Evolutionary conservation across 768 basidiomycete genomes (phyloP).

Genomic region (Leccinellum rugosiceps): DNA sequence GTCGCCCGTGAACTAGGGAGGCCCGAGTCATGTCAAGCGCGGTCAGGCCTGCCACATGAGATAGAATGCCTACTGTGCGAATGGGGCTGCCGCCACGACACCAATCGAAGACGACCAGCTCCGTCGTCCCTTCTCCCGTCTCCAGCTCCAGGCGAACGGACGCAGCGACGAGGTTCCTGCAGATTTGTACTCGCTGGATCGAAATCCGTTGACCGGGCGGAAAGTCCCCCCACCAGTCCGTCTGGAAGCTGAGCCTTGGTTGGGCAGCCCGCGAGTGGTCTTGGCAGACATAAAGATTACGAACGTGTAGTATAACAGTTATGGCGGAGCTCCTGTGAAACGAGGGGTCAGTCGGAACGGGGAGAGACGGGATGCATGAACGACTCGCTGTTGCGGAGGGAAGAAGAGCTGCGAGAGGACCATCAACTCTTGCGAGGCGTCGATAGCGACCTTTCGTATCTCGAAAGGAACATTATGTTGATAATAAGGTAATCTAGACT

Average conservation of each 20-base stretch:
- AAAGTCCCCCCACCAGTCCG: slow-evolving; percentile 34
- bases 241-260: slow-evolving; percentile 27
- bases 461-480: slow-evolving; percentile 34
- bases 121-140: slow-evolving; percentile 31
- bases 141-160: slow-evolving; percentile 32
- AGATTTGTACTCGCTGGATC: slow-evolving; percentile 29
- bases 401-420: slow-evolving; percentile 29
- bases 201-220: slow-evolving; percentile 32
- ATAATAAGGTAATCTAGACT: slow-evolving; percentile 27
- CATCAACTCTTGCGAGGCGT: slow-evolving; percentile 29
- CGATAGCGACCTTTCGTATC: slow-evolving; percentile 33
- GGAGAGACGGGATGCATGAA: background rate
- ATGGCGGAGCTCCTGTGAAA: slow-evolving; percentile 26
- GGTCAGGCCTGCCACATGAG: background rate
- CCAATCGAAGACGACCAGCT: slow-evolving; percentile 31
- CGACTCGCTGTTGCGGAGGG: slow-evolving; percentile 26
- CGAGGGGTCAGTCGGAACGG: background rate
- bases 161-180: slow-evolving; percentile 21
- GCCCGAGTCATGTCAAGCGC: background rate
- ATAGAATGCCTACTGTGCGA: slow-evolving; percentile 22
- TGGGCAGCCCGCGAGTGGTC: slow-evolving; percentile 46
- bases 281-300: slow-evolving; percentile 53
- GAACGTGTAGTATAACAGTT: slow-evolving; percentile 41
- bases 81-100: slow-evolving; percentile 24
- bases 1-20: slow-evolving; percentile 26